phyloP scores from a whole-genome alignment of 2,329 filamentous ascomycete species.

The Paracorniculantispora psalliotae region DNA sequence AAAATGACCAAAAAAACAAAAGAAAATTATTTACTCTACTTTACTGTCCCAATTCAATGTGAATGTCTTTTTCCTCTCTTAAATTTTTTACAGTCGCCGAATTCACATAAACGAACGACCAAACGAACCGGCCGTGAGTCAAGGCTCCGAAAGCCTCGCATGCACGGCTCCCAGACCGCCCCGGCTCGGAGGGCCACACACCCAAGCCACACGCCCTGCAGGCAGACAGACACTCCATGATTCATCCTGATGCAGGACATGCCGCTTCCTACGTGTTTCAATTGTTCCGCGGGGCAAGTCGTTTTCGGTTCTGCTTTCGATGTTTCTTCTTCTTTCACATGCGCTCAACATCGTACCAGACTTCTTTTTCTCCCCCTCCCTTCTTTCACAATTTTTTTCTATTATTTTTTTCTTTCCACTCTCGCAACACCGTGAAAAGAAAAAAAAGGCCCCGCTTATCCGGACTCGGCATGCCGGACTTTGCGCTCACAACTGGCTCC shows the following conservation, averaged over 20 bases:
- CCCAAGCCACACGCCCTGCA: not conserved
- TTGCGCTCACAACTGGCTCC: not conserved
- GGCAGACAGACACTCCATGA: not conserved
- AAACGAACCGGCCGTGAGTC: not conserved
- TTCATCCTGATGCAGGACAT: not conserved
- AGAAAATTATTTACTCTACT: not conserved
- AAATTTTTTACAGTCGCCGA: too few species aligned
- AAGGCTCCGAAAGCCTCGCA: not conserved
- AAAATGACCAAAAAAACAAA: not conserved
- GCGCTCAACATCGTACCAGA: too few species aligned
- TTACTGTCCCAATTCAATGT: too few species aligned
- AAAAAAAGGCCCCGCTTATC: not conserved
- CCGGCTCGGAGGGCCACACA: not conserved
- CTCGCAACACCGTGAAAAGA: not conserved
- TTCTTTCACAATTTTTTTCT: too few species aligned
- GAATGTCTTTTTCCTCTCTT: too few species aligned
- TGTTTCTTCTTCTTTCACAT: not conserved
- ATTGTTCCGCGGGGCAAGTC: too few species aligned
- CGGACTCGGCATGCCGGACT: slow-evolving; percentile 5
- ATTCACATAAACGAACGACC: too few species aligned
- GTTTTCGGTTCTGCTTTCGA: too few species aligned
- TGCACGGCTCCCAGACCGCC: slow-evolving; percentile 7
- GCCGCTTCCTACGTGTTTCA: not conserved
- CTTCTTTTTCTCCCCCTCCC: not conserved
- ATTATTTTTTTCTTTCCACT: not conserved